Percentiles rank a stretch among this genome's conserved stretches.
These are phyloP conservation scores for Aspergillus diversus DNA, from an alignment of 495 filamentous ascomycete genomes.

Conservation along the genomic window DNA sequence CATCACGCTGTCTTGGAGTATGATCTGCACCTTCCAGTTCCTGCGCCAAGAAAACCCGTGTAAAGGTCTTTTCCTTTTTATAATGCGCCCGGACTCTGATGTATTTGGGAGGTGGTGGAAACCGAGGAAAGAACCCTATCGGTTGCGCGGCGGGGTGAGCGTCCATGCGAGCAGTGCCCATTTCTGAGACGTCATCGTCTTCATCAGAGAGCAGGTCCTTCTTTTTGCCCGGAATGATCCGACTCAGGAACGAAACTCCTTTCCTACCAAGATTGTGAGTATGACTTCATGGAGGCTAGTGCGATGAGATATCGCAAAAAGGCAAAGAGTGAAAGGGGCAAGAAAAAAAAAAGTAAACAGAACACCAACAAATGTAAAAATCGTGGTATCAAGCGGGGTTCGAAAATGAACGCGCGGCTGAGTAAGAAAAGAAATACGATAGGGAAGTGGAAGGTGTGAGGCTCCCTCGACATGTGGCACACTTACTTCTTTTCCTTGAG, in stretches of 20 bases:
- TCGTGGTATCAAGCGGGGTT: not conserved
- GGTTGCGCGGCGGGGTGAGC: constrained; percentile 78
- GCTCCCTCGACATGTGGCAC: constrained; percentile 10
- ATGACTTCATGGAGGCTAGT: not conserved
- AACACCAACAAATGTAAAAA: not conserved
- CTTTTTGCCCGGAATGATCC: constrained; percentile 81
- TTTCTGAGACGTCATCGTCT: constrained; percentile 72
- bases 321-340: constrained; percentile 11
- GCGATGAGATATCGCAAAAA: not conserved
- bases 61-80: constrained; percentile 83
- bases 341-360: not conserved
- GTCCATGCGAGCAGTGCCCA: constrained; percentile 73
- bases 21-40: constrained; percentile 58
- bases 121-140: constrained; percentile 85
- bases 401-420: not conserved
- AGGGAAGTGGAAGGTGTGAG: not conserved
- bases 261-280: constrained; percentile 57
- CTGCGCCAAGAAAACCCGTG: constrained; percentile 88
- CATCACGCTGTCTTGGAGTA: constrained; percentile 27
- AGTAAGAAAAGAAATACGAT: constrained; percentile 9
- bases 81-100: constrained; percentile 80
- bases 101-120: constrained; percentile 89
- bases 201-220: constrained; percentile 54
- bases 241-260: constrained; percentile 87
- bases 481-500: constrained; percentile 72